Evolutionary conservation across 768 basidiomycete genomes (phyloP).

Genomic region (Pleurotus ostreatus): DNA sequence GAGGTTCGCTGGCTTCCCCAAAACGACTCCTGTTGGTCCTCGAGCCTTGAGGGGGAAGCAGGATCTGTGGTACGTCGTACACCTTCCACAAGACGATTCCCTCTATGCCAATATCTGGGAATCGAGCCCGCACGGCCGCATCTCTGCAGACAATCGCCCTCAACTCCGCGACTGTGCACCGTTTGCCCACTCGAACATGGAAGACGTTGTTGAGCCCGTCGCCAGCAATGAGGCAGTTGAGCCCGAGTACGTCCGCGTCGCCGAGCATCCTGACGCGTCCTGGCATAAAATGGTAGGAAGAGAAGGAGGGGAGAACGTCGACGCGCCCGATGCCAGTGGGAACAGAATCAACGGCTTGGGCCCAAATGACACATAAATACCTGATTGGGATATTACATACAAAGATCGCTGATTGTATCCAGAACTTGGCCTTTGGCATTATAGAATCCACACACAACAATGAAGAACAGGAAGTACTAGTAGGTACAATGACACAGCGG

Average conservation of each 20-base stretch:
- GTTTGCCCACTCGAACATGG: slow-evolving; percentile 5
- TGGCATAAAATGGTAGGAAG: slow-evolving; percentile 6
- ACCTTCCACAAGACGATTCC: slow-evolving; percentile 4
- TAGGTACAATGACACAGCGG: slow-evolving; percentile 4
- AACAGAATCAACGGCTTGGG: slow-evolving; percentile 9
- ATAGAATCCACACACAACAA: slow-evolving; percentile 10
- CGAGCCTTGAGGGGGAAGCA: not conserved
- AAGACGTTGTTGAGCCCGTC: slow-evolving; percentile 1
- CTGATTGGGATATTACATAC: slow-evolving; percentile 7
- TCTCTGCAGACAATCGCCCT: slow-evolving; percentile 8
- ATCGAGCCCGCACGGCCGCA: slow-evolving; percentile 5
- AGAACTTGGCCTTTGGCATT: slow-evolving; percentile 6
- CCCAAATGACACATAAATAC: slow-evolving; percentile 7
- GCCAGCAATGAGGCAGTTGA: slow-evolving; percentile 6
- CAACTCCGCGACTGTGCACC: slow-evolving; percentile 8
- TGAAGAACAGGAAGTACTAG: slow-evolving; percentile 1
- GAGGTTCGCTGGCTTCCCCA: not conserved
- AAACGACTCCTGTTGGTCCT: not conserved
- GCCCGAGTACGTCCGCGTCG: slow-evolving; percentile 1
- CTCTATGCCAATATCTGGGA: slow-evolving; percentile 4
- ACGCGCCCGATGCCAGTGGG: slow-evolving; percentile 7
- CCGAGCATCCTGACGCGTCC: slow-evolving; percentile 9
- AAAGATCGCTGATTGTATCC: not conserved
- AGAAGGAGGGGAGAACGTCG: not conserved
- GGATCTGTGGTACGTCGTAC: slow-evolving; percentile 1